phyloP scores from a whole-genome alignment of 306 rosid species.

The Pyrus pyrifolia region DNA sequence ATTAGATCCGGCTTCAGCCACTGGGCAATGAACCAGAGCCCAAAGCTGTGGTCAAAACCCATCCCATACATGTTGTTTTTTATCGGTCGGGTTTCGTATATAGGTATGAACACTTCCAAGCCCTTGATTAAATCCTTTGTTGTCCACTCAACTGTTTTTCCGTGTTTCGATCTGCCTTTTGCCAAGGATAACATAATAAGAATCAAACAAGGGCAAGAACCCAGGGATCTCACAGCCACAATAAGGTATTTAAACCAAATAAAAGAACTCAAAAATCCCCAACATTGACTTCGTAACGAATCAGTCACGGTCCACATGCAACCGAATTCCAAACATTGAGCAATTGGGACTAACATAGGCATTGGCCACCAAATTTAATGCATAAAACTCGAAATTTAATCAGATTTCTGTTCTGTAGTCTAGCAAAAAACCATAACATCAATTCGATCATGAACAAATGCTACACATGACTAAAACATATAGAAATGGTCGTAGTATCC shows the following conservation, averaged over 20 bases:
- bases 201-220: conserved; percentile 23
- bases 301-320: neutral
- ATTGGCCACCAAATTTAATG: neutral
- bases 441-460: neutral
- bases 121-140: conserved; percentile 83
- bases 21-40: conserved; percentile 89
- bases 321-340: neutral
- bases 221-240: conserved; percentile 13
- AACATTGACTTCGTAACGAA: neutral
- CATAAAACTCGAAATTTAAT: neutral
- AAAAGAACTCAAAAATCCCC: neutral
- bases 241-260: conserved; percentile 12
- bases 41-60: conserved; percentile 99
- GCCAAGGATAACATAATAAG: conserved; percentile 73
- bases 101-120: conserved; percentile 81
- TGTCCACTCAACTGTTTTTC: conserved; percentile 90
- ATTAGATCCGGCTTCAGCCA: conserved; percentile 92
- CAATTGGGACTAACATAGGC: neutral
- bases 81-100: conserved; percentile 87
- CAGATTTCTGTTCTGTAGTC: neutral
- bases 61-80: conserved; percentile 83
- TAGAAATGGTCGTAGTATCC: neutral
- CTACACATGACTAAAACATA: neutral
- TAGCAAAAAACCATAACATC: too few relatives aligned
- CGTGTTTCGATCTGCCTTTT: conserved; percentile 99